Conservation (phyloP, 163 green algal species). For the Volvox carteri region DNA sequence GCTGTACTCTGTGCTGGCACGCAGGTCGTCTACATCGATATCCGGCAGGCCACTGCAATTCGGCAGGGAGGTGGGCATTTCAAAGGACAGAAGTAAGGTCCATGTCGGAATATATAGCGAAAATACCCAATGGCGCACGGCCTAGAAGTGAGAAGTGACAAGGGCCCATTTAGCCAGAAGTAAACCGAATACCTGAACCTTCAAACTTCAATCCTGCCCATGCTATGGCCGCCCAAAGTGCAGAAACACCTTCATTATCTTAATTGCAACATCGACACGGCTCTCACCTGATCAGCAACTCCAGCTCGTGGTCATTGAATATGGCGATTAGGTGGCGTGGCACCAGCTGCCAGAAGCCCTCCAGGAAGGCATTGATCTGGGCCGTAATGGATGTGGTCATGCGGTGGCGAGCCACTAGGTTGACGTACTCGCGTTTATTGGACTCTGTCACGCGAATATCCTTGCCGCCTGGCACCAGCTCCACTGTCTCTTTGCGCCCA, state of each 20-base stretch:
- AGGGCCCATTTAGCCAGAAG: too few relatives aligned
- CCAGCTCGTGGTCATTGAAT: constrained; percentile 98
- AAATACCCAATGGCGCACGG: too few relatives aligned
- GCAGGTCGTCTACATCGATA: constrained; percentile 95
- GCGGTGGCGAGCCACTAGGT: constrained; percentile 92
- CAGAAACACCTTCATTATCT: too few relatives aligned
- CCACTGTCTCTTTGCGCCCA: constrained; percentile 80
- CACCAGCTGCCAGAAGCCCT: constrained; percentile 97
- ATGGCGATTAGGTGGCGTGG: constrained; percentile 89
- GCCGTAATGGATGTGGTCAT: constrained; percentile 96
- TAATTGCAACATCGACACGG: too few relatives aligned
- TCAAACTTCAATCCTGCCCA: too few relatives aligned
- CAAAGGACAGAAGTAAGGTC: too few relatives aligned
- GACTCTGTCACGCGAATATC: constrained; percentile 93
- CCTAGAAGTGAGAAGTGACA: too few relatives aligned
- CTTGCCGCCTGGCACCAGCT: constrained; percentile 79
- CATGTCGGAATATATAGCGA: too few relatives aligned
- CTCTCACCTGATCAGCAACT: constrained; percentile 93
- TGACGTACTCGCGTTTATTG: constrained; percentile 98
- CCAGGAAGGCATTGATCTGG: constrained; percentile 76
- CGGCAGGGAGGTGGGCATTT: background rate
- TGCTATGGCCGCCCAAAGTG: too few relatives aligned
- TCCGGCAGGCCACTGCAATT: constrained; percentile 89
- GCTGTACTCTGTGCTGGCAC: constrained; percentile 93
- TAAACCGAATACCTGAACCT: too few relatives aligned